Evolutionary conservation across 495 filamentous ascomycete genomes (phyloP), one percentile per base, ranked within the genome.

Genomic region (Aspergillus hancockii): DNA sequence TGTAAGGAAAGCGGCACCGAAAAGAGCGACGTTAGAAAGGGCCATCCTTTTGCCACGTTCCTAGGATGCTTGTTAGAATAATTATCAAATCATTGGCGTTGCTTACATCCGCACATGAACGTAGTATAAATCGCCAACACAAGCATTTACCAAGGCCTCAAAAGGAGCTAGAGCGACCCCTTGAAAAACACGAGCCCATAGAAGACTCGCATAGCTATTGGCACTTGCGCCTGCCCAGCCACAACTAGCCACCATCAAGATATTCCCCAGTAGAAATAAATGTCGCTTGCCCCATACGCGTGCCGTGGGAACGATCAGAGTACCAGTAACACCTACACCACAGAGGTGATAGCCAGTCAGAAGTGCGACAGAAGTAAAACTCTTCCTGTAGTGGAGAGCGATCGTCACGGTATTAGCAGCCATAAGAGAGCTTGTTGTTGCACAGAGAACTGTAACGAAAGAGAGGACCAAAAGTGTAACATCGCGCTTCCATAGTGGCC

Each of bases 201-300:
- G 58, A 43, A 96, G 74, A 61, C 84, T 89, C 13, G 73, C 78
- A 60, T 91, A 90, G 66, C 84, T 86, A 14, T 76, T 77, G 3
- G 79, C 80, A 54, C 81, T 86, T 0, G 76, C 84, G n/a, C 92
- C 93, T 23, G 83, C 91, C 93, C 93, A 97, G 2, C 82, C 81
- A 57, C 84, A 84, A 47, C 88, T 89, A 23, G 81, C 69, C 25
- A 93, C 80, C 62, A 96, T 78, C 59, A 96, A 77, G 18, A 91
- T 43, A 21, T 88, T 87, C 0, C 90, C 93, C n/a, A 92, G 65
- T 22, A 97, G 64, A 71, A 93, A 97, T 6, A 90, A 70, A 78
- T 97, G 93, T 18, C 93, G 81, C 70, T 96, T 97, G 28, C 93
- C 93, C 89, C 90, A 96, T 62, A 97, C 85, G 52, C 92, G 82